Conservation (phyloP, 345 rosid species). For the Eucalyptus curtisii region DNA sequence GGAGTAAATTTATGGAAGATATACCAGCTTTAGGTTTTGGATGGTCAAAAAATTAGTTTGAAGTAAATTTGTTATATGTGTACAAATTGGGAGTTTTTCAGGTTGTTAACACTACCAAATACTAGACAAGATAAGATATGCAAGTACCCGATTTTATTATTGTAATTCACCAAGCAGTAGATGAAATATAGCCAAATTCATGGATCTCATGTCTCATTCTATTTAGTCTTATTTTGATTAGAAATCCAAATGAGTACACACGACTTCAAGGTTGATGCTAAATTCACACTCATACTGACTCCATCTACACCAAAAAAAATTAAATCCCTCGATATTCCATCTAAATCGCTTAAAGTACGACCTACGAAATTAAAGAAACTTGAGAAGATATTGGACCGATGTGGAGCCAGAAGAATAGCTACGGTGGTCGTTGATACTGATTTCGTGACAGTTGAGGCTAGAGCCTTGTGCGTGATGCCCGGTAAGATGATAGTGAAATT, state of each 20-base stretch:
- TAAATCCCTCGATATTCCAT: too few relatives aligned
- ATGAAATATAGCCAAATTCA: too few relatives aligned
- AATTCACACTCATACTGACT: too few relatives aligned
- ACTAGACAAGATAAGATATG: neutral
- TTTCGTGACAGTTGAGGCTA: constrained; percentile 79
- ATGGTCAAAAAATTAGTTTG: fast-evolving
- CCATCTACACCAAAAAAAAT: too few relatives aligned
- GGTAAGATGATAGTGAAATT: constrained; percentile 23
- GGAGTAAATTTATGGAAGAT: fast-evolving
- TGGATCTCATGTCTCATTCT: too few relatives aligned
- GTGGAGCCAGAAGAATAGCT: constrained; percentile 53
- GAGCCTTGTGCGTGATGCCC: constrained; percentile 70
- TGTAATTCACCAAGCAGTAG: neutral
- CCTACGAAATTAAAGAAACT: constrained; percentile 53
- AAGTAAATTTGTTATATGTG: fast-evolving
- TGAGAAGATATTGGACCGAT: constrained; percentile 58
- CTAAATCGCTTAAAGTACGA: neutral
- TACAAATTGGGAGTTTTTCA: fast-evolving
- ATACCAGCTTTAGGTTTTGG: fast-evolving
- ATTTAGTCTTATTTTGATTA: too few relatives aligned
- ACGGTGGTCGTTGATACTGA: constrained; percentile 85
- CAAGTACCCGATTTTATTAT: fast-evolving
- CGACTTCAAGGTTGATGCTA: too few relatives aligned
- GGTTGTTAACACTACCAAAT: fast-evolving
- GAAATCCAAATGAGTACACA: fast-evolving